Evolutionary conservation across 1,284 basidiomycete genomes (phyloP).

Genomic region (Ceratobasidium sp.): DNA sequence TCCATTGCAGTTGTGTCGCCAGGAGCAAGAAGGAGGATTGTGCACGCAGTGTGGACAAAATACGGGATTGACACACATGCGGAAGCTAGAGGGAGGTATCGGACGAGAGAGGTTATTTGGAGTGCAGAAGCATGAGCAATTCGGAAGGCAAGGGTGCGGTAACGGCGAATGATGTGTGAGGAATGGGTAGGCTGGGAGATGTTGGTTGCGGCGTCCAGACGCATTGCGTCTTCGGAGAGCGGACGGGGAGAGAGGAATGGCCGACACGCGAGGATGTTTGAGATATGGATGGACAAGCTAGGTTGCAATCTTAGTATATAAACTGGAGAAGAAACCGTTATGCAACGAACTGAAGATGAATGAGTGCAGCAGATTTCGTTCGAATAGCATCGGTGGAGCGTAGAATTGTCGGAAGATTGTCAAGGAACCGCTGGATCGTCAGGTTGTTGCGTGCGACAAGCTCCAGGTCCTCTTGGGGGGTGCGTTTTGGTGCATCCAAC

Average conservation of each 20-base stretch:
- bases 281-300: conserved; percentile 28
- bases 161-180: conserved; percentile 34
- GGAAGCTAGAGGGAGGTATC: conserved; percentile 35
- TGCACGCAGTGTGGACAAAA: conserved; percentile 31
- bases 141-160: conserved; percentile 37
- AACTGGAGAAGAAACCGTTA: neutral
- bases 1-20: conserved; percentile 33
- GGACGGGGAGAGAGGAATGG: conserved; percentile 29
- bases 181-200: conserved; percentile 6
- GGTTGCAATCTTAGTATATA: neutral
- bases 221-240: conserved; percentile 15
- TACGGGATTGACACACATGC: conserved; percentile 35
- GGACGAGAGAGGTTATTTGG: conserved; percentile 31
- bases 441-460: conserved; percentile 37
- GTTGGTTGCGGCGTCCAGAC: neutral
- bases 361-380: conserved; percentile 16
- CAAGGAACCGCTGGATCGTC: conserved; percentile 31
- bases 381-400: conserved; percentile 33
- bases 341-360: conserved; percentile 27
- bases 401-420: conserved; percentile 25
- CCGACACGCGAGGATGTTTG: conserved; percentile 21
- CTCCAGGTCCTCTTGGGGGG: conserved; percentile 24
- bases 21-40: conserved; percentile 25
- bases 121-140: conserved; percentile 38
- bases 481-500: conserved; percentile 34